These are phyloP conservation scores for Davidsoniella virescens DNA, from an alignment of 2,329 filamentous ascomycete genomes.

Conservation along the genomic window DNA sequence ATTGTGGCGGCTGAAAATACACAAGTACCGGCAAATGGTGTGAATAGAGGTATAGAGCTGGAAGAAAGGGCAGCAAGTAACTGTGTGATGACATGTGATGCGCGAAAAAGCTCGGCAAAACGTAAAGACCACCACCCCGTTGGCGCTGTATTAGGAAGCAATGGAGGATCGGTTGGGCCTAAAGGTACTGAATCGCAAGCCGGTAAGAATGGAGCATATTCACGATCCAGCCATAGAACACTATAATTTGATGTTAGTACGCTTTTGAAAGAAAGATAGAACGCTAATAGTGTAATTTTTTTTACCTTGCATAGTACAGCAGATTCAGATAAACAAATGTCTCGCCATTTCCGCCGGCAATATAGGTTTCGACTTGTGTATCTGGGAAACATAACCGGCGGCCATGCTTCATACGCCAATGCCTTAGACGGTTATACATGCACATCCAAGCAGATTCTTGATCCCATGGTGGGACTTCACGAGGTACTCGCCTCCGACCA, in stretches of 20 bases:
- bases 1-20: slow-evolving; percentile 28
- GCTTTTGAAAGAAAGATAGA: not conserved
- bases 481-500: slow-evolving; percentile 25
- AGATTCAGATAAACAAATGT: slow-evolving; percentile 28
- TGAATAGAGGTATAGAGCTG: slow-evolving; percentile 17
- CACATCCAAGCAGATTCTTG: slow-evolving; percentile 21
- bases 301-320: slow-evolving; percentile 27
- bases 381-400: slow-evolving; percentile 22
- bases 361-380: slow-evolving; percentile 23
- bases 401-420: slow-evolving; percentile 23
- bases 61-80: not conserved
- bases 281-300: not conserved
- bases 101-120: slow-evolving; percentile 21
- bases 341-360: slow-evolving; percentile 25
- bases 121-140: slow-evolving; percentile 26
- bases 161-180: slow-evolving; percentile 26
- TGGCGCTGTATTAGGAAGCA: slow-evolving; percentile 23
- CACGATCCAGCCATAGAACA: slow-evolving; percentile 25
- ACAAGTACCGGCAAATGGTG: slow-evolving; percentile 30
- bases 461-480: slow-evolving; percentile 24
- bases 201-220: slow-evolving; percentile 29
- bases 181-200: slow-evolving; percentile 20
- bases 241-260: slow-evolving; percentile 15
- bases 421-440: slow-evolving; percentile 18
- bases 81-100: slow-evolving; percentile 12